Base-by-base conservation (phyloP, 176 grass and related monocot species). In the Raddia guianensis region DNA sequence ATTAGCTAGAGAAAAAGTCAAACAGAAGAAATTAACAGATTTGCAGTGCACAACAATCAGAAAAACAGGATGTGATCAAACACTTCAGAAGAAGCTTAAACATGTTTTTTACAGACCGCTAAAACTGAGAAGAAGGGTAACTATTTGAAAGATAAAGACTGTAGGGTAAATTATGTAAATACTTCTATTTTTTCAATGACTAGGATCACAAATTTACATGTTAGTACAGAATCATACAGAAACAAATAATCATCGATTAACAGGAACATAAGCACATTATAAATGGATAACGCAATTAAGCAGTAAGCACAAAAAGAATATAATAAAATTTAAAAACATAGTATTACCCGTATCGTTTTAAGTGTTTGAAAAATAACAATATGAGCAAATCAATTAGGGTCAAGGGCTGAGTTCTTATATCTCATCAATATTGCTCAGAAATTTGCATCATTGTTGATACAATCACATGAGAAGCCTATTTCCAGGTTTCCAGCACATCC, bases 241-340 rank as follows among this genome's bases (percentile, higher is more conserved):
- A 14, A 15, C 21, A 0, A 2, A 72, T 40, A 40, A 40, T 40
- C 37, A 50, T 15, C 16, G 8, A 8, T 14, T 16, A 12, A 21
- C 0, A 63, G 3, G 49, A 57, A 56, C 2, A 57, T 9, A 75
- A 73, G 18, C 1, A 75, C 5, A 35, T 14, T 46, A 56, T 3
- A 56, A 74, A 83, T 54, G 34, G 18, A 74, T 54, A 83, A 27
- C 52, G 40, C 15, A 63, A 20, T 40, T 37, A 82, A 20, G 16
- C 37, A 20, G 19, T 37, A 82, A 20, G 16, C 37, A 40, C 2
- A 40, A 40, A 40, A 40, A 40, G 37, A 40, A 40, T 40, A 40
- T 40, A 40, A 40, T 40, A 40, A 50, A 72, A 52, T 27, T 27
- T 27, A 27, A 1, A 21, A 21, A 27, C 11, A 60, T 4, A 27